A percentile compares a stretch with the other conserved stretches of the same genome.
These are phyloP conservation scores for Beta macrorhiza DNA, from an alignment of 179 eudicot genomes.

Conservation along the genomic window DNA sequence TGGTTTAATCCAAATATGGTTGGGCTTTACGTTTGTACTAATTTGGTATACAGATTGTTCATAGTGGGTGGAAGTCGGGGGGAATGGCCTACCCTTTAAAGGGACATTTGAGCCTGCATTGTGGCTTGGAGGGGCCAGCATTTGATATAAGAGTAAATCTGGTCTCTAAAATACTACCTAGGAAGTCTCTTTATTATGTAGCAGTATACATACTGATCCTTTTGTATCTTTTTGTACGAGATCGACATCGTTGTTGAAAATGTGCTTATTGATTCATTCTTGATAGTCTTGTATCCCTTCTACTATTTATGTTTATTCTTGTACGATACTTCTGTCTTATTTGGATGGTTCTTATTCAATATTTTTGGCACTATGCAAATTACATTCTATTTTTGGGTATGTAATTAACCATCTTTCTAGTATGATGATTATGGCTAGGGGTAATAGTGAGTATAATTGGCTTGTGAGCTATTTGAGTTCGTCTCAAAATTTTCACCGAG, in stretches of 20 bases:
- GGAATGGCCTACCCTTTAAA: slow-evolving; percentile 3
- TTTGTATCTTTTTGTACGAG: slow-evolving; percentile 20
- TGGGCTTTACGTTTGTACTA: slow-evolving; percentile 6
- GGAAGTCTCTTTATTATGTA: slow-evolving; percentile 13
- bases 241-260: not conserved
- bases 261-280: not conserved
- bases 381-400: no score
- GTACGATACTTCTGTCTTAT: not conserved
- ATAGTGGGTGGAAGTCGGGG: slow-evolving; percentile 18
- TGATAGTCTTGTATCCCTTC: not conserved
- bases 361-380: not conserved
- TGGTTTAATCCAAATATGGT: slow-evolving; percentile 6
- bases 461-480: no score
- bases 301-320: not conserved
- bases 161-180: slow-evolving; percentile 22
- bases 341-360: not conserved
- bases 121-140: slow-evolving; percentile 26
- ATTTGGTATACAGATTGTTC: slow-evolving; percentile 10
- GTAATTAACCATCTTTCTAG: no score
- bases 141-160: slow-evolving; percentile 28
- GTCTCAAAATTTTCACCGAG: no score
- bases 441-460: no score
- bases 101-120: slow-evolving; percentile 34
- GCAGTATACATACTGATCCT: slow-evolving; percentile 24
- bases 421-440: no score